These are phyloP conservation scores for Pelargonium fulgidum DNA, from an alignment of 441 rosid genomes.

Conservation along the genomic window DNA sequence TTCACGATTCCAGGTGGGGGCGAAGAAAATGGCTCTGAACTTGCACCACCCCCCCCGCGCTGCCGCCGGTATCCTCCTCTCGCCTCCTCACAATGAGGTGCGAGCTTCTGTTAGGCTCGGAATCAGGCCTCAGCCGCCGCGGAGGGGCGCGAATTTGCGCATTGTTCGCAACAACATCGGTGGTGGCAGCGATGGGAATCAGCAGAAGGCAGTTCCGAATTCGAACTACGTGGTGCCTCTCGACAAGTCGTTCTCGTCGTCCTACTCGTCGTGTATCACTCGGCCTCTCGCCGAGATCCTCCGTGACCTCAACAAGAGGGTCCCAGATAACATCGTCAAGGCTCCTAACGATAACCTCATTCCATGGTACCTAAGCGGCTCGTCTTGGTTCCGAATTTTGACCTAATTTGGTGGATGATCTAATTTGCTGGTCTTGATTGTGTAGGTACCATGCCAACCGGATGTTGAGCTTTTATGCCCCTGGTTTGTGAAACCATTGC, in stretches of 20 bases:
- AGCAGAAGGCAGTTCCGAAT: conserved; percentile 50
- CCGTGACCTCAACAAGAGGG: conserved; percentile 88
- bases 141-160: conserved; percentile 7
- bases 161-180: conserved; percentile 10
- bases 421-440: conserved; percentile 15
- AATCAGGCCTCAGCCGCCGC: conserved; percentile 14
- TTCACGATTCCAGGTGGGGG: neutral
- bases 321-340: conserved; percentile 75
- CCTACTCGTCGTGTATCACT: conserved; percentile 43
- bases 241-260: conserved; percentile 54
- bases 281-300: conserved; percentile 91
- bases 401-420: conserved; percentile 9
- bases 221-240: conserved; percentile 89
- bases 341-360: conserved; percentile 40
- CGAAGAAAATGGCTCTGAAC: conserved; percentile 2
- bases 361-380: conserved; percentile 47
- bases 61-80: neutral
- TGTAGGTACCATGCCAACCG: conserved; percentile 92
- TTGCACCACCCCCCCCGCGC: neutral
- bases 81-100: neutral
- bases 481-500: conserved; percentile 47
- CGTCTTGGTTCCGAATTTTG: neutral
- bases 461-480: conserved; percentile 94
- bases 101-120: neutral
- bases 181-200: conserved; percentile 26